Evolutionary conservation across 352 stramenopile species (phyloP).

Genomic region (Globisporangium spiculum): DNA sequence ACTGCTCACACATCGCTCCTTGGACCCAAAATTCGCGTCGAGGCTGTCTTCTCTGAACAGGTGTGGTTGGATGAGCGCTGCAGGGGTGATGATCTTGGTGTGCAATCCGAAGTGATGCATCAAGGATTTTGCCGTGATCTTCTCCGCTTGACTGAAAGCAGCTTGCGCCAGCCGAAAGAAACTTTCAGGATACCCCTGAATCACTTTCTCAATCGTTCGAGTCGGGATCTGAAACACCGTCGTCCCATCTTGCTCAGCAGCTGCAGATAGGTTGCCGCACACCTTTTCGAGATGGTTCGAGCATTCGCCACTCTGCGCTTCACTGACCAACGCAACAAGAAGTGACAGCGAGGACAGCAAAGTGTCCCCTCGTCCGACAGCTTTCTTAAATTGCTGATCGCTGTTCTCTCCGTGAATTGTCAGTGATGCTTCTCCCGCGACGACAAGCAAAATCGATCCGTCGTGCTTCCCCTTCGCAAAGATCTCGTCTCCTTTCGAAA

Average conservation of each 20-base stretch:
- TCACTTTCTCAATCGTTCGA: constrained; percentile 42
- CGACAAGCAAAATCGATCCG: constrained; percentile 76
- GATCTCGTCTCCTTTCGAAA: constrained; percentile 49
- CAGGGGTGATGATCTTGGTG: constrained; percentile 35
- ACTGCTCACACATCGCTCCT: constrained; percentile 29
- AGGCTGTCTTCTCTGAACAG: constrained; percentile 18
- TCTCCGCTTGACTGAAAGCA: constrained; percentile 77
- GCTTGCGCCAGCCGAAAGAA: constrained; percentile 76
- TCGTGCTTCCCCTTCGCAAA: constrained; percentile 59
- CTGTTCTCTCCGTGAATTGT: constrained; percentile 49
- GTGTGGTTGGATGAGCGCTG: constrained; percentile 28
- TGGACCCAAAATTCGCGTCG: constrained; percentile 5
- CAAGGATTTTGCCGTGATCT: constrained; percentile 74
- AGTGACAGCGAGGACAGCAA: constrained; percentile 69
- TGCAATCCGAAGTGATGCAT: constrained; percentile 80
- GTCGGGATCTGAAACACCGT: constrained; percentile 64
- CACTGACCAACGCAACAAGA: constrained; percentile 51
- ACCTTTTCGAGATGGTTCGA: constrained; percentile 38
- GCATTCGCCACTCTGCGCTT: constrained; percentile 29
- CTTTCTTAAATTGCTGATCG: constrained; percentile 45
- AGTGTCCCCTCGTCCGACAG: constrained; percentile 56
- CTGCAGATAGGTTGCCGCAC: constrained; percentile 53
- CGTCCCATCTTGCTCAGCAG: constrained; percentile 42
- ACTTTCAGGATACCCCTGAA: constrained; percentile 60
- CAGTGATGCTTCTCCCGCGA: constrained; percentile 50